Percentiles rank a stretch among this genome's conserved stretches.
These are phyloP conservation scores for Phaeophleospora eucalypticola DNA, from an alignment of 2,329 filamentous ascomycete genomes.

Conservation along the genomic window DNA sequence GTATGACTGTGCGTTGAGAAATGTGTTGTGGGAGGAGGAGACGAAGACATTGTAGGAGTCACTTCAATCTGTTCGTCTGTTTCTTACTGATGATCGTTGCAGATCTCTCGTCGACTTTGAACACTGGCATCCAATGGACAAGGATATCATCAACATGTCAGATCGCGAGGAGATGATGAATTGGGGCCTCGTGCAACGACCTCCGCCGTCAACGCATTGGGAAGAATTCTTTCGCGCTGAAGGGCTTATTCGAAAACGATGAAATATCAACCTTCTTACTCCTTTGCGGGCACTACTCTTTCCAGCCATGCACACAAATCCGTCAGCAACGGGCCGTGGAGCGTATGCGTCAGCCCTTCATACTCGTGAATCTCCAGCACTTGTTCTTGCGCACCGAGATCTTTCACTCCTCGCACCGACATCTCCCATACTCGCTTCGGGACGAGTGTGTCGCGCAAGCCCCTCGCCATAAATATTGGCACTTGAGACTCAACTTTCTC, in stretches of 20 bases:
- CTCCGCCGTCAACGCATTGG: constrained; percentile 21
- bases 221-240: constrained; percentile 17
- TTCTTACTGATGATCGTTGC: background rate
- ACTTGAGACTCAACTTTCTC: constrained; percentile 35
- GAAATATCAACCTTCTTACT: background rate
- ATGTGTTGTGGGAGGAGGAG: constrained; percentile 28
- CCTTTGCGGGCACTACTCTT: constrained; percentile 32
- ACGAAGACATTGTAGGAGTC: constrained; percentile 14
- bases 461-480: constrained; percentile 45
- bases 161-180: constrained; percentile 23
- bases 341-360: constrained; percentile 45
- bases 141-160: constrained; percentile 26
- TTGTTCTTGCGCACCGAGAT: constrained; percentile 37
- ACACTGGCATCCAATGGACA: constrained; percentile 23
- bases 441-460: constrained; percentile 44
- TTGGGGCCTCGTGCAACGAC: constrained; percentile 28
- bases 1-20: constrained; percentile 30
- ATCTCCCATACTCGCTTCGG: constrained; percentile 36
- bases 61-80: background rate
- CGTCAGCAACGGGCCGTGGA: constrained; percentile 39
- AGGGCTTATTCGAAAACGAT: constrained; percentile 5
- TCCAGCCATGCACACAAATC: constrained; percentile 43
- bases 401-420: constrained; percentile 36
- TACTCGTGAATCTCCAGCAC: constrained; percentile 42
- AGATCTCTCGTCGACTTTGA: constrained; percentile 33